Evolutionary conservation across 23 red algal genomes (phyloP).

Genomic region (Agarophyton chilense): DNA sequence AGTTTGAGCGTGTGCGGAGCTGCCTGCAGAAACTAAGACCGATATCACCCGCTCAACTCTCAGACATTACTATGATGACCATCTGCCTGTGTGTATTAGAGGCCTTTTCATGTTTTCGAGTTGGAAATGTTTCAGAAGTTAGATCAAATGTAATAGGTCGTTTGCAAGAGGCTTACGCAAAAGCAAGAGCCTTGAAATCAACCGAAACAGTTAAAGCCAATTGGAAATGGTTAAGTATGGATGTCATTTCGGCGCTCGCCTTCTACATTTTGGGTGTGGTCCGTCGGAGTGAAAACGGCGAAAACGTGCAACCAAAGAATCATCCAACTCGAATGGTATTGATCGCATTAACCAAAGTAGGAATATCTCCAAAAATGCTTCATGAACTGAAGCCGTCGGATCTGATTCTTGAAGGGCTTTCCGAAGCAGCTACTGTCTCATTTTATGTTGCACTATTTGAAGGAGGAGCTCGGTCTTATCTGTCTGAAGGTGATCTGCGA

Average conservation of each 20-base stretch:
- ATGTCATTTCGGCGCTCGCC: slow-evolving; percentile 2
- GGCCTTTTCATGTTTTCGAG: slow-evolving; percentile 11
- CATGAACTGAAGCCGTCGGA: slow-evolving; percentile 11
- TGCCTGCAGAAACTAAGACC: not conserved
- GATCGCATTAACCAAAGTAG: not conserved
- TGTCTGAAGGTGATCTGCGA: slow-evolving; percentile 30
- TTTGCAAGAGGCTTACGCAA: slow-evolving; percentile 14
- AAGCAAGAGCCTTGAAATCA: slow-evolving; percentile 9
- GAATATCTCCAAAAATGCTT: slow-evolving; percentile 10
- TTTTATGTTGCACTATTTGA: slow-evolving; percentile 24
- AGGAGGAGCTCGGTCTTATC: slow-evolving; percentile 15
- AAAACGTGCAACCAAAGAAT: not conserved
- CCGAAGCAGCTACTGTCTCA: not conserved
- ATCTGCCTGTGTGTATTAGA: slow-evolving; percentile 13
- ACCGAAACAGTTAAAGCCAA: not conserved
- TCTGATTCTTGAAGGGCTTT: not conserved
- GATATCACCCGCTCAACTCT: not conserved
- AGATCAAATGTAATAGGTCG: slow-evolving; percentile 3
- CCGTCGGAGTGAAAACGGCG: not conserved
- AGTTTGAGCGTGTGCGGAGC: slow-evolving; percentile 3
- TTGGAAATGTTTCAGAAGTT: not conserved
- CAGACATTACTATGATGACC: not conserved
- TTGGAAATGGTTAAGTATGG: slow-evolving; percentile 6
- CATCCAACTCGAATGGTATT: slow-evolving; percentile 22
- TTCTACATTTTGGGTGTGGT: slow-evolving; percentile 8